Base-by-base conservation (phyloP, 805 yeast genomes). In the Diddensiella transvaalensis region DNA sequence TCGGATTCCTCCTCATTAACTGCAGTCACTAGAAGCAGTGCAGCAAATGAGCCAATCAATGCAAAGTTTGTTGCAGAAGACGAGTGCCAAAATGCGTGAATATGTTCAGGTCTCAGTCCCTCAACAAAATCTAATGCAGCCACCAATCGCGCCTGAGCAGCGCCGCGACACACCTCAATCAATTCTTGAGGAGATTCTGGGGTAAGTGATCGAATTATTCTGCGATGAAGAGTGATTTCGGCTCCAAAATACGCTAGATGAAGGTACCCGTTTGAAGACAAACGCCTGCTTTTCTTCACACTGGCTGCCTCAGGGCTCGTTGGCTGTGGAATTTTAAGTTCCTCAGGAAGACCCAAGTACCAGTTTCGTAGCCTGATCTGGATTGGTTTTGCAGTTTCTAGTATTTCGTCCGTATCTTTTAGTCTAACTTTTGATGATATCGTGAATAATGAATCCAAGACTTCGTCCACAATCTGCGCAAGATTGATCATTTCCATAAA, bases 21-120 rank as follows among this genome's bases (percentile, higher is more conserved):
- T 1, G 93, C 71, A 0, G 96, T 85, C 13, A 83, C 82, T 58
- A 77, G 86, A 47, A 90, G 67, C 10, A 90, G 70, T 0, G 95
- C 83, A 0, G 96, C 96, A 73, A 90, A 90, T 0, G 91, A 79
- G 1, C 96, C 96, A 35, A 89, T 87, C 32, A 87, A 67, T 4
- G 95, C 80, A 54, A 90, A 79, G 60, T 87, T 87, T 11, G 85
- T 75, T 0, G 93, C 75, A 0, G 96, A 78, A 1, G 89, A 79
- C 1, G 89, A 79, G 66, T 87, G 93, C 96, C 96, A 90, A 64
- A 88, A 89, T 8, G 95, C 80, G 61, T 83, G 90, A 42, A 87
- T 74, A 60, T 88, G 95, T 56, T 88, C 96, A 6, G 85, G 83
- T 56, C 82, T 83, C 63, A 90, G 72, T 51, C 80, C 83, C 43